Percentiles rank a stretch among this genome's conserved stretches.
Evolutionary conservation across 2,329 filamentous ascomycete species (phyloP).

Genomic region (Sordariomycetes sp.): DNA sequence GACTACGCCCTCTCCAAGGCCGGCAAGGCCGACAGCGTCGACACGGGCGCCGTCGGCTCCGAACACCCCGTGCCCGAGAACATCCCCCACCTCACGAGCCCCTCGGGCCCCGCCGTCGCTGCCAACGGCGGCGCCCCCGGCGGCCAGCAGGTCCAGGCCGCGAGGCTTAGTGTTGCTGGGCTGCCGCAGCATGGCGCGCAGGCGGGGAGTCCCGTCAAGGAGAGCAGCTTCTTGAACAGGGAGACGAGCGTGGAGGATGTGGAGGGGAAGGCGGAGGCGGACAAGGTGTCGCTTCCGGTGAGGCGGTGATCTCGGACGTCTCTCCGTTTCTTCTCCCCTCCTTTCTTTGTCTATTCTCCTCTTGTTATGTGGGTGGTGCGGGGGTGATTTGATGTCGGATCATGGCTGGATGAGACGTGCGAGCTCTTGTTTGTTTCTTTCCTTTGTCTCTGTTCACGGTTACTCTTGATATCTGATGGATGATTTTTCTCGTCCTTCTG

Average conservation of each 20-base stretch:
- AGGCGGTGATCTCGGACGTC: conserved; percentile 1
- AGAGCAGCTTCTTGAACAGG: conserved; percentile 74
- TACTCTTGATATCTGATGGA: not conserved
- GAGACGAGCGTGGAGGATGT: conserved; percentile 48
- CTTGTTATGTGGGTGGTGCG: not conserved
- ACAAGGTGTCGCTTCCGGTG: conserved; percentile 3
- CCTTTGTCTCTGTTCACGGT: conserved; percentile 2
- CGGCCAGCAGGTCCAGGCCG: conserved; percentile 19
- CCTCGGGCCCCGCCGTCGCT: conserved; percentile 17
- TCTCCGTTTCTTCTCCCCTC: not conserved
- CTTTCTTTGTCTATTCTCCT: not conserved
- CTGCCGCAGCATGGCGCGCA: conserved; percentile 27
- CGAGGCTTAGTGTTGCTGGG: conserved; percentile 17
- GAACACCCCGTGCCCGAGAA: conserved; percentile 92
- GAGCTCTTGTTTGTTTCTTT: conserved; percentile 1
- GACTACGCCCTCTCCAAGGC: conserved; percentile 96
- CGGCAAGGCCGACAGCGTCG: conserved; percentile 87
- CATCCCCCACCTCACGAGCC: conserved; percentile 70
- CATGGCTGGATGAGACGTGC: not conserved
- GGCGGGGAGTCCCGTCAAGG: conserved; percentile 75
- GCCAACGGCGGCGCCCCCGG: conserved; percentile 12
- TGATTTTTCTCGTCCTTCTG: not conserved
- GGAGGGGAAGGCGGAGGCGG: conserved; percentile 17
- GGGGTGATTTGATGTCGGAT: not conserved
- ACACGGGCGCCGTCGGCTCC: conserved; percentile 85